Base-by-base conservation (phyloP, 78 protist genomes). In the Tieghemostelium lacteum region DNA sequence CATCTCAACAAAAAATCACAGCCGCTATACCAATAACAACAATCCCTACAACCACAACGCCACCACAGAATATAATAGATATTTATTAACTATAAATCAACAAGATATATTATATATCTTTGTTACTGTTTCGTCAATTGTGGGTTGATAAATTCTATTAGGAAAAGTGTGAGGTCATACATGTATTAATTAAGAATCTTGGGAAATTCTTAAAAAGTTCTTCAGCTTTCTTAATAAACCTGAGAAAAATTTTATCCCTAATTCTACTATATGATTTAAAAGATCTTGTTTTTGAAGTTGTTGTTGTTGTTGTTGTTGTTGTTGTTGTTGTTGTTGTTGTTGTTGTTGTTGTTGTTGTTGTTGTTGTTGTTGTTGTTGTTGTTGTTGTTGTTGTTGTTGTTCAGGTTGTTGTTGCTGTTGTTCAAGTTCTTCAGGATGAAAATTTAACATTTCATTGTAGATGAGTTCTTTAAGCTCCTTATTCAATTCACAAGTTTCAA, bases 401-500 rank as follows among this genome's bases (percentile, higher is more conserved):
- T 34, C 26, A 31, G 31, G 31, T 61, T 31, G 26, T 31, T 31
- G 17, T 31, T 61, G 31, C 6, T 31, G 19, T 61, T 31, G 17
- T 31, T 61, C 67, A 16, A 61, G 5, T 31, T 61, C 67, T 28
- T 28, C 31, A 61, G 31, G 31, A 19, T 17, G 22, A 4, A 39
- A 0, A 31, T 49, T 20, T 49, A 28, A 61, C 31, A n/a, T 61
- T 31, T 16, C 42, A 61, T 17, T 31, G 31, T 31, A 61, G 36
- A 28, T 0, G 12, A 16, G 0, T 3, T 1, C 17, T 17, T 61
- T 61, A 34, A 28, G 26, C 20, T 92, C 89, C 28, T 58, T 52
- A 45, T 66, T 92, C 20, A 92, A 55, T 22, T 65, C 94, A 75
- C 83, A 74, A 28, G 55, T 31, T 63, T 92, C 95, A 70, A 93